Evolutionary conservation across 495 filamentous ascomycete species (phyloP), one percentile per base, ranked within the genome.

Genomic region (Filosporella fistucella): DNA sequence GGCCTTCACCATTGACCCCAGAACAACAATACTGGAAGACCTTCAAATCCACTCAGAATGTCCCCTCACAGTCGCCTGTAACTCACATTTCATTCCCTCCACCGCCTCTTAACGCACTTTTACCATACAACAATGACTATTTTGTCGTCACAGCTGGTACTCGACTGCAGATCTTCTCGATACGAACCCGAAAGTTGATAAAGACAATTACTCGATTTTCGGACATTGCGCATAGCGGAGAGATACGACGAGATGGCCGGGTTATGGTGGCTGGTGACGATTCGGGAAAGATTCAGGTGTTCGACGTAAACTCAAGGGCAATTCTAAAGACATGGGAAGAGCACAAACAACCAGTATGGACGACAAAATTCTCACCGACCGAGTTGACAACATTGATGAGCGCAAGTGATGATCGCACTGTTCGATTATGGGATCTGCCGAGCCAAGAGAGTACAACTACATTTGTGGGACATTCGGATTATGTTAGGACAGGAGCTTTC

Each of bases 291-390:
- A 86, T 99, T 36, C 94, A 97, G 63, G 88, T 95, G 12, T 99
- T 97, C 60, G 94, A 99, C 57, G 78, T 93, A 43, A 80, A 75
- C 17, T 88, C 87, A 32, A 79, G 93, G 46, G 89, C 91, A 1
- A 95, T 97, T 47, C 66, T 99, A 59, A 93, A 93, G 74, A 95
- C 93, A 38, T 99, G 93, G 94, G 81, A 82, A 52, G 82, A 91
- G 35, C 93, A 98, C 66, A 91, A 91, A 67, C 90, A 95, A 71
- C 87, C 94, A 32, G 90, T 95, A 28, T 95, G 93, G 85, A 80
- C 83, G 18, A 88, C 87, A 34, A 86, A 86, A 56, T 97, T 93
- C 72, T 88, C 84, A 16, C 90, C 90, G 7, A 81, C 79, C 40
- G 88, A 93, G 25, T 75, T 94, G 24, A 99, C 93, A 0, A 79